Conservation (phyloP, 305 asterid species). For the Fraxinus baroniana region DNA sequence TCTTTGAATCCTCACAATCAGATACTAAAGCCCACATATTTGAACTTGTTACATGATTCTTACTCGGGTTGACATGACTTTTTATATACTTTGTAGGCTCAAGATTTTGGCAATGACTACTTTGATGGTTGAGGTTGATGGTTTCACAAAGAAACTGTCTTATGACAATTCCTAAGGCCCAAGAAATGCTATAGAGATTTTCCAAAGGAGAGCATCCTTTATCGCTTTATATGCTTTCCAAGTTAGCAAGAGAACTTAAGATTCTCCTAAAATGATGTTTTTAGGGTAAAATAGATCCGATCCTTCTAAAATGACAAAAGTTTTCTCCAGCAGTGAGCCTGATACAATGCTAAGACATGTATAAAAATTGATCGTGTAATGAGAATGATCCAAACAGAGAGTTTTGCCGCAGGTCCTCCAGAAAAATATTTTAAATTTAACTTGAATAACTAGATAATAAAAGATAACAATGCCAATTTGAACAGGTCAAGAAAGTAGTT, state of each 20-base stretch:
- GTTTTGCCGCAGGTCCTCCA: not conserved
- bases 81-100: not conserved
- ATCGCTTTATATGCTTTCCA: not conserved
- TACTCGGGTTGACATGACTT: not conserved
- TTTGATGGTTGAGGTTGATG: not conserved
- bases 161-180: not conserved
- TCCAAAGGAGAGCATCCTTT: not conserved
- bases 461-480: not conserved
- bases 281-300: not conserved
- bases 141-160: not conserved
- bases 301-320: conserved; percentile 3
- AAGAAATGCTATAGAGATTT: not conserved
- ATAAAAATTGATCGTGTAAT: not conserved
- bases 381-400: conserved; percentile 11
- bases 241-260: not conserved
- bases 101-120: not conserved
- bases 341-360: not conserved
- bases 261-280: not conserved
- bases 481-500: not conserved
- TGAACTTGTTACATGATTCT: not conserved
- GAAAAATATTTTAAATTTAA: not conserved
- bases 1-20: not conserved
- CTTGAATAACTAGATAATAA: not conserved
- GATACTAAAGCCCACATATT: not conserved
- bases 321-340: not conserved